Base-by-base conservation (phyloP, 495 filamentous ascomycete species). In the Penicillium roqueforti region DNA sequence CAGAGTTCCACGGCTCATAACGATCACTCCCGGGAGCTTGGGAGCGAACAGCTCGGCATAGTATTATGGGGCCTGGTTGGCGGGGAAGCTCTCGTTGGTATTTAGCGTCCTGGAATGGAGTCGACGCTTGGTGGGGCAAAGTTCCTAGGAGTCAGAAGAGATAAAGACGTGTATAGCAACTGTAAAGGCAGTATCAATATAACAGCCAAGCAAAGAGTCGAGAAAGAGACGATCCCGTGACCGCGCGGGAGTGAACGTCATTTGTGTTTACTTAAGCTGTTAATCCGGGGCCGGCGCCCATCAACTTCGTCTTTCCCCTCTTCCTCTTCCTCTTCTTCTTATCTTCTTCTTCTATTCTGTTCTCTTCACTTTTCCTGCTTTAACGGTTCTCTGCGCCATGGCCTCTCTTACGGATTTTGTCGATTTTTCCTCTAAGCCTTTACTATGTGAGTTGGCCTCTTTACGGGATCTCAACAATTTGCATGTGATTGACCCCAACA, bases 371-470 rank as follows among this genome's bases (percentile, higher is more conserved):
- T 34, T 44, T 16, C 51, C 49, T 32, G 26, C 9, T 56, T 22
- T 14, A 22, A 20, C 28, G 19, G 13, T 18, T 52, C n/a, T 47
- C 34, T 56, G 36, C 53, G 59, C 19, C 50, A 77, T 77, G 75
- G 60, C 72, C 25, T 65, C 56, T 47, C 58, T 77, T 19, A 57
- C 62, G 23, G 58, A 76, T 51, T 73, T 73, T 38, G 58, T 80
- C 23, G 72, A 80, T 52, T 60, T 80, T n/a, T 75, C 69, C 31
- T 68, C 77, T 46, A 58, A 62, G 45, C 70, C 74, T 39, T 49
- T 80, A n/a, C 66, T 71, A 49, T 64, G 76, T 79, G 72, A 34
- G 60, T 61, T 38, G 19, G 29, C 11, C n/a, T 58, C 41, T 38
- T 31, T 42, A 16, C 19, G n/a, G 43, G 19, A 44, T 34, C 56